Evolutionary conservation across 176 grass and related monocot species (phyloP).

Genomic region (Rhynchospora tenuis): DNA sequence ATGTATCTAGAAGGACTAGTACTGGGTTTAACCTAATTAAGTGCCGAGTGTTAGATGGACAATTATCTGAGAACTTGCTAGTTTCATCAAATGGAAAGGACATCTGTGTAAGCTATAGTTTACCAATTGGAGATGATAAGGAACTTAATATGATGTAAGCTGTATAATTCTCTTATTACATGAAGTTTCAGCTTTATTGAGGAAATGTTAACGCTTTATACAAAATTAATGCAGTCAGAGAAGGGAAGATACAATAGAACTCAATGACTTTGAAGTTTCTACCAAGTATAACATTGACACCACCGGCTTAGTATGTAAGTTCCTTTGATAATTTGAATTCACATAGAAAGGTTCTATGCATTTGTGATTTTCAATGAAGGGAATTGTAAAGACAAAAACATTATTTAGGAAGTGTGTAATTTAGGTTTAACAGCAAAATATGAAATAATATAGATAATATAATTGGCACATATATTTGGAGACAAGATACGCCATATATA

Average conservation of each 20-base stretch:
- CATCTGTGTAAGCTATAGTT: constrained; percentile 40
- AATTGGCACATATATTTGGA: neutral
- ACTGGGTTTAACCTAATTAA: constrained; percentile 74
- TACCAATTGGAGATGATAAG: constrained; percentile 36
- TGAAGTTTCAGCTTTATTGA: neutral
- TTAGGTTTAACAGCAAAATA: neutral
- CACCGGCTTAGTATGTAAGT: constrained; percentile 96
- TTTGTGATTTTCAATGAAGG: neutral
- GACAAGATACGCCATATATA: neutral
- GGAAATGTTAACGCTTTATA: neutral
- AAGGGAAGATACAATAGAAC: constrained; percentile 66
- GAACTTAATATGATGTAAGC: constrained; percentile 73
- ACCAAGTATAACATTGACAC: constrained; percentile 76
- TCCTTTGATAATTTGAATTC: constrained; percentile 19
- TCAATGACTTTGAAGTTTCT: constrained; percentile 75
- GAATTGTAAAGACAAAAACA: neutral
- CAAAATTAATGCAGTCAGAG: constrained; percentile 47
- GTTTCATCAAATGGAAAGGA: constrained; percentile 37
- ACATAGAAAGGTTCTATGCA: neutral
- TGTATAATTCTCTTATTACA: neutral
- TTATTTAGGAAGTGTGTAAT: neutral
- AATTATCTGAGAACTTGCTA: constrained; percentile 23
- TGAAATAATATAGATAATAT: neutral
- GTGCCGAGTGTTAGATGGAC: constrained; percentile 39
- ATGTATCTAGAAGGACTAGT: constrained; percentile 63